Evolutionary conservation across 2,329 filamentous ascomycete species (phyloP).

Genomic region (Colletotrichum sp.): DNA sequence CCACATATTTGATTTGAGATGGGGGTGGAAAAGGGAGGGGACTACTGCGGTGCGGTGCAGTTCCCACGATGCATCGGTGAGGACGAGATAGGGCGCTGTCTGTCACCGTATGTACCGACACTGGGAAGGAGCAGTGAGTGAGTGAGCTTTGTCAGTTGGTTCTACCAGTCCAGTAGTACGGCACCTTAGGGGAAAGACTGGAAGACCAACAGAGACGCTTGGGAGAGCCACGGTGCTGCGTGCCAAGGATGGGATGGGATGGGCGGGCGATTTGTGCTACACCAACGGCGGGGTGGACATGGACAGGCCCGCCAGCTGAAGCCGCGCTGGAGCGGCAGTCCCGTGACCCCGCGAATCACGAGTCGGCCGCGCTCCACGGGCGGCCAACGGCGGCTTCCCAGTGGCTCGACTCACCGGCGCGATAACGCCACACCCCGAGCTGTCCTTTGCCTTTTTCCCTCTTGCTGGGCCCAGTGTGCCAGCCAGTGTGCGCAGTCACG

Average conservation of each 20-base stretch:
- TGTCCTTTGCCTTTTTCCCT: not conserved
- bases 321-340: not conserved
- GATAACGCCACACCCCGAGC: conserved; percentile 15
- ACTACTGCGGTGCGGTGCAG: not conserved
- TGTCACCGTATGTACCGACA: not conserved
- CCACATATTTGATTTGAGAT: not conserved
- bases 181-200: not conserved
- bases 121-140: not conserved
- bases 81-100: not conserved
- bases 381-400: not conserved
- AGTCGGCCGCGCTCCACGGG: conserved; percentile 4
- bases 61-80: not conserved
- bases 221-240: not conserved
- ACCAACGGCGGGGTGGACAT: conserved; percentile 19
- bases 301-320: conserved; percentile 10
- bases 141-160: not conserved
- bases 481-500: not conserved
- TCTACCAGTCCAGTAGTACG: not conserved
- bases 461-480: not conserved
- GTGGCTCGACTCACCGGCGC: not conserved
- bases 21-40: not conserved
- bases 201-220: not conserved
- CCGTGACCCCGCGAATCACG: conserved; percentile 7
- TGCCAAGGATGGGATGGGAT: conserved; percentile 1
- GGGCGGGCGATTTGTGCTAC: conserved; percentile 8